phyloP scores from a whole-genome alignment of 2,329 filamentous ascomycete species.

The Rutstroemia sp. region DNA sequence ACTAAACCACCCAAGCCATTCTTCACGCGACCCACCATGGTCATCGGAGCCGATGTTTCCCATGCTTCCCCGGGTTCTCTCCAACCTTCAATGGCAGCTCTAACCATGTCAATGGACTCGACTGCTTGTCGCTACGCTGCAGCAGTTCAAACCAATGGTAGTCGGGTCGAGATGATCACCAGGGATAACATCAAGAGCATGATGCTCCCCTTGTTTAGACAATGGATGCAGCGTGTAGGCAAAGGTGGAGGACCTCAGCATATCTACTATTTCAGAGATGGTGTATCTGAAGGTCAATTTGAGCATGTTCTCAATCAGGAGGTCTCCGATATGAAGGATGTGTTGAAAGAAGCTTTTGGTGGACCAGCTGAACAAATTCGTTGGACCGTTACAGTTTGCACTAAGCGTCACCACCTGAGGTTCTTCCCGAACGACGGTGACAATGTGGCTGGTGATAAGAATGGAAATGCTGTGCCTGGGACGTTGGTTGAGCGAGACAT shows the following conservation, averaged over 20 bases:
- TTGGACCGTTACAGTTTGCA: slow-evolving; percentile 80
- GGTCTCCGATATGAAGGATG: slow-evolving; percentile 59
- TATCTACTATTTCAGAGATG: slow-evolving; percentile 89
- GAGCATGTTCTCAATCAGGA: slow-evolving; percentile 73
- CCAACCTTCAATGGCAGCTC: slow-evolving; percentile 72
- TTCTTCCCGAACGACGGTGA: slow-evolving; percentile 68
- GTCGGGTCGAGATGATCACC: slow-evolving; percentile 71
- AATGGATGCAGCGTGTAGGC: slow-evolving; percentile 55
- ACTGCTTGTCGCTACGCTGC: slow-evolving; percentile 71
- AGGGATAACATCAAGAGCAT: slow-evolving; percentile 57
- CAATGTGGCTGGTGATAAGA: slow-evolving; percentile 52
- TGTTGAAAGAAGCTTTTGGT: slow-evolving; percentile 38
- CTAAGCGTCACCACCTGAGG: slow-evolving; percentile 89
- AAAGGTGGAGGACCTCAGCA: slow-evolving; percentile 54
- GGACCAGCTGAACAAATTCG: slow-evolving; percentile 36
- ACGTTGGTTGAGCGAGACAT: slow-evolving; percentile 82
- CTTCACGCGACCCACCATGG: slow-evolving; percentile 58
- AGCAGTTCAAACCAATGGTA: slow-evolving; percentile 74
- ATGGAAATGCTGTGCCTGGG: slow-evolving; percentile 77
- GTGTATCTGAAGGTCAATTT: slow-evolving; percentile 84
- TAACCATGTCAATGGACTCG: slow-evolving; percentile 73
- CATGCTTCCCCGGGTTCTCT: slow-evolving; percentile 65
- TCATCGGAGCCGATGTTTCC: slow-evolving; percentile 83
- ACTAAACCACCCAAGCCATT: slow-evolving; percentile 26
- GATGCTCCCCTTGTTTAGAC: slow-evolving; percentile 53